Conservation (phyloP, 441 rosid genomes). For the Bocquillonia castaneifolia region DNA sequence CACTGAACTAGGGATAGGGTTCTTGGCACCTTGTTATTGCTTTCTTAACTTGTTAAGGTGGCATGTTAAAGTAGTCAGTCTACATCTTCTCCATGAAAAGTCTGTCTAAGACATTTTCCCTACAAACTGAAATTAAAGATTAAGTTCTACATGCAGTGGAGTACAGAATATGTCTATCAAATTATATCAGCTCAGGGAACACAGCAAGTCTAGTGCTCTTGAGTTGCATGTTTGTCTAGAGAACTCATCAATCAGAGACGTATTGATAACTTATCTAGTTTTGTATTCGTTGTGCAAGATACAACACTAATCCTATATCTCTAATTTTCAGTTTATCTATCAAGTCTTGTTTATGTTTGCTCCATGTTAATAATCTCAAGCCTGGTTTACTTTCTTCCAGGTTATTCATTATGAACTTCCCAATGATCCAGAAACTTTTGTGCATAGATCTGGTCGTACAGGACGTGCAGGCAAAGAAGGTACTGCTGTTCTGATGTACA, state of each 20-base stretch:
- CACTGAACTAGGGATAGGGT: neutral
- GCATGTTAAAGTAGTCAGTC: neutral
- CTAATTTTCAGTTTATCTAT: neutral
- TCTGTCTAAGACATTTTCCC: neutral
- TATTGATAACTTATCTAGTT: neutral
- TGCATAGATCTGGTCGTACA: slow-evolving; percentile 97
- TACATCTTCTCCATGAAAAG: neutral
- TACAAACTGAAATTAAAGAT: neutral
- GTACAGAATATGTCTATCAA: neutral
- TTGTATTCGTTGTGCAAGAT: neutral
- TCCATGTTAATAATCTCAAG: slow-evolving; percentile 21
- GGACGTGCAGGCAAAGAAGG: slow-evolving; percentile 99
- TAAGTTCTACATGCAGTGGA: neutral
- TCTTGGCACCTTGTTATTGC: neutral
- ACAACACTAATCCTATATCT: neutral
- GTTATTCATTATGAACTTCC: slow-evolving; percentile 95
- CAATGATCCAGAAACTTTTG: slow-evolving; percentile 95
- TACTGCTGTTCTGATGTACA: slow-evolving; percentile 74
- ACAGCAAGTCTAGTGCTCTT: neutral
- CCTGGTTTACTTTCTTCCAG: slow-evolving; percentile 37
- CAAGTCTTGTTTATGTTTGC: neutral
- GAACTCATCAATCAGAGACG: neutral
- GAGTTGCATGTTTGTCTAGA: neutral
- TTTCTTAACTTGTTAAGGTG: neutral
- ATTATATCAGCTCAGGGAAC: too few relatives aligned